A percentile compares a stretch with the other conserved stretches of the same genome.
These are phyloP conservation scores for Penicillium expansum DNA, from an alignment of 2,329 filamentous ascomycete genomes.

Conservation along the genomic window DNA sequence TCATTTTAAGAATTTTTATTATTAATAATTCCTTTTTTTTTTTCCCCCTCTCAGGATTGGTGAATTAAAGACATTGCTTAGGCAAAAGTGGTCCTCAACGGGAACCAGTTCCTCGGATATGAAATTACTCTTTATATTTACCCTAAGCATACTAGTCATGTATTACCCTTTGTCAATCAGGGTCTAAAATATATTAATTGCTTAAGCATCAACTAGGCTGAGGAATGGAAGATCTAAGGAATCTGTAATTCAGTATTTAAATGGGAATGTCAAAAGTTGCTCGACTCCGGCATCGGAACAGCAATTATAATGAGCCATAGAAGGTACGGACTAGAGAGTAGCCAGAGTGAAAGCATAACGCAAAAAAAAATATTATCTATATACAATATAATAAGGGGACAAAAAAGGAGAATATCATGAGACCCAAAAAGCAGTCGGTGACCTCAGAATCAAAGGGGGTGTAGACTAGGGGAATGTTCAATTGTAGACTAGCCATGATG, in stretches of 20 bases:
- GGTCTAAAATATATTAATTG: slow-evolving; percentile 12
- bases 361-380: not conserved
- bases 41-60: not conserved
- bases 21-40: not conserved
- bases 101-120: slow-evolving; percentile 37
- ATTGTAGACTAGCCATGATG: slow-evolving; percentile 10
- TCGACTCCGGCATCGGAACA: not conserved
- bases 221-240: slow-evolving; percentile 27
- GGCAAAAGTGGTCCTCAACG: slow-evolving; percentile 20
- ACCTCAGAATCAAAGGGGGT: slow-evolving; percentile 16
- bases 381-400: not conserved
- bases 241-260: slow-evolving; percentile 6
- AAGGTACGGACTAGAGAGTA: not conserved
- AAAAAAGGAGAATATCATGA: slow-evolving; percentile 19
- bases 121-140: slow-evolving; percentile 18
- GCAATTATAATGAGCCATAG: not conserved
- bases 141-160: slow-evolving; percentile 5
- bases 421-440: slow-evolving; percentile 25
- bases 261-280: slow-evolving; percentile 8
- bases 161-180: slow-evolving; percentile 9
- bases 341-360: not conserved
- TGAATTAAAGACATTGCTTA: slow-evolving; percentile 10
- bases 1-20: not conserved
- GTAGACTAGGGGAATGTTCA: slow-evolving; percentile 22
- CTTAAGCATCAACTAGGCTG: slow-evolving; percentile 13